Evolutionary conservation across 2,329 filamentous ascomycete species (phyloP).

Genomic region (Hirsutella minnesotensis): DNA sequence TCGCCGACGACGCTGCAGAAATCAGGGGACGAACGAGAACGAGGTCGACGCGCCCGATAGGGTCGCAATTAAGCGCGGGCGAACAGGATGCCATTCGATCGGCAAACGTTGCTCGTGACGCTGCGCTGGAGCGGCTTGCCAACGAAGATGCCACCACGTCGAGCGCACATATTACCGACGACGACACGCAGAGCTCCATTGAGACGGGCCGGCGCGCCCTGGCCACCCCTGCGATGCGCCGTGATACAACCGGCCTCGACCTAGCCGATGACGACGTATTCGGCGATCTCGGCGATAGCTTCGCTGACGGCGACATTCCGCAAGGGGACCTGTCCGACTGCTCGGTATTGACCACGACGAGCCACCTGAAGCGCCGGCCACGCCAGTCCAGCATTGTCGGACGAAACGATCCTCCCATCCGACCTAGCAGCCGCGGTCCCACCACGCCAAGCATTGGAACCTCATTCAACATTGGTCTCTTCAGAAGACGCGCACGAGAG

Average conservation of each 20-base stretch:
- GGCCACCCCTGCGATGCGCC: conserved; percentile 20
- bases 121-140: conserved; percentile 22
- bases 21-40: conserved; percentile 10
- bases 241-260: conserved; percentile 36
- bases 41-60: conserved; percentile 7
- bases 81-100: conserved; percentile 15
- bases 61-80: conserved; percentile 7
- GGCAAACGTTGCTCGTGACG: conserved; percentile 20
- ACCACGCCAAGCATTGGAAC: conserved; percentile 36
- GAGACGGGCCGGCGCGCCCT: conserved; percentile 25
- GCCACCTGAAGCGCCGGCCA: conserved; percentile 32
- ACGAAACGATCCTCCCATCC: conserved; percentile 37
- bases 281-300: conserved; percentile 30
- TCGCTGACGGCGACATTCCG: conserved; percentile 25
- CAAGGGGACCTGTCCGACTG: conserved; percentile 27
- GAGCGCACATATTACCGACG: conserved; percentile 12
- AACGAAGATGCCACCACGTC: conserved; percentile 21
- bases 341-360: conserved; percentile 33
- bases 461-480: conserved; percentile 43
- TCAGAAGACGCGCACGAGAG: conserved; percentile 45
- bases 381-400: conserved; percentile 39
- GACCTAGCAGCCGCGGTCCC: conserved; percentile 38
- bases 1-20: conserved; percentile 14
- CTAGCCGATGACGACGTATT: conserved; percentile 35
- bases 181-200: conserved; percentile 19